Base-by-base conservation (phyloP, 2,329 filamentous ascomycete genomes). In the Tothia fuscella region DNA sequence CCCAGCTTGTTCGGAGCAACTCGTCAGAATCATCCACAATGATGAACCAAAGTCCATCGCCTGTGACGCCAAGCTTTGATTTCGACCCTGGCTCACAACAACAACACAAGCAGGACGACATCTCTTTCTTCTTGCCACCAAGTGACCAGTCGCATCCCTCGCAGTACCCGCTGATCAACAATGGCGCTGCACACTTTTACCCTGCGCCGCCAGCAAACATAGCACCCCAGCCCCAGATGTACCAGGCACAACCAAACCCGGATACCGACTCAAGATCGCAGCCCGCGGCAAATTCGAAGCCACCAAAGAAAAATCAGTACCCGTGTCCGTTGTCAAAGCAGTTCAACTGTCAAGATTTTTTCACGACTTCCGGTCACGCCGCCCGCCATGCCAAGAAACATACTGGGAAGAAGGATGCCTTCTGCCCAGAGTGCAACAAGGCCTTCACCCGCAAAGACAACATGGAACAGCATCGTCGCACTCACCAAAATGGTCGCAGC, bases 361-460 rank as follows among this genome's bases (percentile, higher is more conserved):
- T 89, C 57, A 88, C 83, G 45, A 89, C 83, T 3, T 88, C 83
- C 0, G 83, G 83, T 32, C 83, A 89, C 53, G 82, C 84, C n/a
- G 85, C 83, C 32, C 78, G 83, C 30, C 83, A 89, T 58, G 82
- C 82, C 46, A 87, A 87, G 60, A 87, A 86, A 54, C 83, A 89
- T 65, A 85, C 80, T 1, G 80, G 80, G 37, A 82, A 85, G 61
- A 88, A 88, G 64, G 78, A 78, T 12, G 80, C 85, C 17, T 74
- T 77, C 24, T 82, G 72, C 53, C 64, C 70, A 0, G 80, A 80
- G 46, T 88, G 82, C 65, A 73, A 76, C 59, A 86, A 86, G 64
- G 82, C 81, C 53, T 88, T 88, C 52, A 86, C 81, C 9, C 79
- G 82, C 48, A 78, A 80, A 51, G 82, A 88, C 67, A 88, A 88